Conservation (phyloP, 495 filamentous ascomycete species). For the Penicillium maclennaniae region DNA sequence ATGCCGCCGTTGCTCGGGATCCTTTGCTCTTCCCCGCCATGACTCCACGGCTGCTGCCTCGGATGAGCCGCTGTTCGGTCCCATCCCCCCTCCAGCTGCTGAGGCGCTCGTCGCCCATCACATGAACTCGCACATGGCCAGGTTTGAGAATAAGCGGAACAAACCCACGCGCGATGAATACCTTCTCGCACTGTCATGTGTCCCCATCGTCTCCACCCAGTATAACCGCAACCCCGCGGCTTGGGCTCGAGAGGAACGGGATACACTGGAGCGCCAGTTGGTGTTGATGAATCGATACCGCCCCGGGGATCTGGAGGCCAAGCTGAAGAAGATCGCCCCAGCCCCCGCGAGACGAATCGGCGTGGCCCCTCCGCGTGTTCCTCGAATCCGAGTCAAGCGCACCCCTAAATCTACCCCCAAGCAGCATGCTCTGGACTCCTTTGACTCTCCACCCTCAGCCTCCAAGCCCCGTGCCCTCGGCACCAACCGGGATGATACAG, state of each 20-base stretch:
- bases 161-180: slow-evolving; percentile 71
- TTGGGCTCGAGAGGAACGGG: slow-evolving; percentile 62
- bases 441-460: slow-evolving; percentile 37
- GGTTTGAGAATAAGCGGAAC: slow-evolving; percentile 52
- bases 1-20: slow-evolving; percentile 45
- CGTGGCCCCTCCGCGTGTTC: slow-evolving; percentile 27
- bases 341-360: slow-evolving; percentile 34
- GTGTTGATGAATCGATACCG: slow-evolving; percentile 43
- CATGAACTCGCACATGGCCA: slow-evolving; percentile 58
- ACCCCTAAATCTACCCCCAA: slow-evolving; percentile 47
- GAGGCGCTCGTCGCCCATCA: slow-evolving; percentile 61
- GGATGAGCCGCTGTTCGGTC: slow-evolving; percentile 55
- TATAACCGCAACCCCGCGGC: slow-evolving; percentile 55
- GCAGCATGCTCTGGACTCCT: slow-evolving; percentile 42
- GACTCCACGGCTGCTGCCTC: slow-evolving; percentile 41
- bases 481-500: slow-evolving; percentile 76
- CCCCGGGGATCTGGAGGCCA: slow-evolving; percentile 24
- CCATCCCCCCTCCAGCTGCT: slow-evolving; percentile 41
- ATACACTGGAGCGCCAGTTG: slow-evolving; percentile 51
- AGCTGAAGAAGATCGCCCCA: slow-evolving; percentile 48
- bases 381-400: slow-evolving; percentile 41
- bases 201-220: slow-evolving; percentile 56
- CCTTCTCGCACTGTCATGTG: slow-evolving; percentile 60
- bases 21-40: slow-evolving; percentile 56
- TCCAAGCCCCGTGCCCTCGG: slow-evolving; percentile 44